phyloP scores from a whole-genome alignment of 2,329 filamentous ascomycete species.

The Fusarium sp. region DNA sequence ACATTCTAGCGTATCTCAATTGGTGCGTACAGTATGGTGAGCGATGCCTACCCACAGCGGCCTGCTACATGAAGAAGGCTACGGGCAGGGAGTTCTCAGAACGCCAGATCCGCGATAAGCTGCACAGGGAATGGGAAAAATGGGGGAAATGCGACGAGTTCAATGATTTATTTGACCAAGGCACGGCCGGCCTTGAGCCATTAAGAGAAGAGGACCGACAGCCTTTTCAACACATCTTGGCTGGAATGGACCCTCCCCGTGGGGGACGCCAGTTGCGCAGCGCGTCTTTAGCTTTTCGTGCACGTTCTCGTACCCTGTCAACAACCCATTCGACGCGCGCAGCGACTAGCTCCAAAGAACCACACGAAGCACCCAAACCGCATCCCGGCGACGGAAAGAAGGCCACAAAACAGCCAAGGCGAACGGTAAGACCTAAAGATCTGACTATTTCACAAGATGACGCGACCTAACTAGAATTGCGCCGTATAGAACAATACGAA shows the following conservation, averaged over 20 bases:
- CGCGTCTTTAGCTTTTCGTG: neutral
- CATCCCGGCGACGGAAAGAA: rapidly evolving
- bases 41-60: neutral
- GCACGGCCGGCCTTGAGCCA: rapidly evolving
- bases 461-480: rapidly evolving
- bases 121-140: rapidly evolving
- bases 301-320: rapidly evolving
- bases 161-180: neutral
- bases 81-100: neutral
- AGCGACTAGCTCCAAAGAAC: neutral
- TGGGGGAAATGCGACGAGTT: neutral
- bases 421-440: neutral
- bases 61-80: neutral
- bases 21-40: neutral
- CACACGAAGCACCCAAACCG: neutral
- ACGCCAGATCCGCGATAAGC: neutral
- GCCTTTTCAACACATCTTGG: rapidly evolving
- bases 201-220: neutral
- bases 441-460: rapidly evolving
- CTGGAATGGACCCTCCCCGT: rapidly evolving
- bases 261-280: neutral
- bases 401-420: neutral
- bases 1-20: conserved; percentile 2
- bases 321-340: rapidly evolving
- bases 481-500: rapidly evolving